These are phyloP conservation scores for Miamiensis avidus DNA, from an alignment of 169 alveolate genomes.

Conservation along the genomic window DNA sequence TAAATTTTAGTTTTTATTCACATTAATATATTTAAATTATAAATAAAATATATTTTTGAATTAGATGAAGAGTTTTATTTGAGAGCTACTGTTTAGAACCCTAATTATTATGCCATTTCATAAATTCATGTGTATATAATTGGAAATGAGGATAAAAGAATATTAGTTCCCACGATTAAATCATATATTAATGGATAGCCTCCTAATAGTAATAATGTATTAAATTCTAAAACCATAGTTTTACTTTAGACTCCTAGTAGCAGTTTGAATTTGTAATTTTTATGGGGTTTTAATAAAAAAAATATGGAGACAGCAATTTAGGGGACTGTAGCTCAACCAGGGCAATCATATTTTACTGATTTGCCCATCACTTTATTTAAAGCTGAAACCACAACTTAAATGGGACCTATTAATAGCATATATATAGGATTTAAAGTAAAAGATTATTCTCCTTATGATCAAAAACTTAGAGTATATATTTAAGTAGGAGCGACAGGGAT, in stretches of 20 bases:
- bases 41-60: too few species aligned
- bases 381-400: not conserved
- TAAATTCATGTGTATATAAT: too few species aligned
- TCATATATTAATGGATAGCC: not conserved
- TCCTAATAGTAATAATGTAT: not conserved
- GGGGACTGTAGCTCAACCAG: too few species aligned
- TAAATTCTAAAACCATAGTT: not conserved
- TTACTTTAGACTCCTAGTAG: not conserved
- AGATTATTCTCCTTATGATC: not conserved
- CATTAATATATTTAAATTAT: too few species aligned
- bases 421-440: not conserved
- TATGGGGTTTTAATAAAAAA: not conserved
- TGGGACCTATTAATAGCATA: not conserved
- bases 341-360: too few species aligned
- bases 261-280: not conserved
- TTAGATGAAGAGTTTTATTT: not conserved
- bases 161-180: not conserved
- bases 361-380: not conserved
- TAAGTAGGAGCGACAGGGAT: not conserved
- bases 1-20: too few species aligned
- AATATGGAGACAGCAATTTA: not conserved
- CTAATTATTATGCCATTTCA: not conserved
- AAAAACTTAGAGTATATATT: not conserved
- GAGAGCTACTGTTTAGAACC: not conserved
- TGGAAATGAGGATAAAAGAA: not conserved